A percentile compares a stretch with the other conserved stretches of the same genome.
Evolutionary conservation across 2,329 filamentous ascomycete species (phyloP).

Genomic region (Penicillium sp.): DNA sequence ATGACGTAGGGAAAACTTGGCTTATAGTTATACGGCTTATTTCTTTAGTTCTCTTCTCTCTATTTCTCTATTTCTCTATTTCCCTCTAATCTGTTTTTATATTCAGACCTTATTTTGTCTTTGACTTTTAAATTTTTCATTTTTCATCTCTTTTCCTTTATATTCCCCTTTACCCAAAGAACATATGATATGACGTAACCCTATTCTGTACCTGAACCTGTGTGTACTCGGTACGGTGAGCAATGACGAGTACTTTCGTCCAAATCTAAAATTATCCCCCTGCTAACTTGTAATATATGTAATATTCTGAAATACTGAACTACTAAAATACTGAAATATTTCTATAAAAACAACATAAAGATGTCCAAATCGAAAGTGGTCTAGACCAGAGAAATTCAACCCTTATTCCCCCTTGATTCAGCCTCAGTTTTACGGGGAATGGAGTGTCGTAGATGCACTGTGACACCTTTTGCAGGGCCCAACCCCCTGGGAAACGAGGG

Average conservation of each 20-base stretch:
- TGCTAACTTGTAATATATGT: not conserved
- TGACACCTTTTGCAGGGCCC: not conserved
- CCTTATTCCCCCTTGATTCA: not conserved
- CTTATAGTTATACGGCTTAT: too few species aligned
- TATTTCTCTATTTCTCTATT: not conserved
- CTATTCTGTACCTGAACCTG: not conserved
- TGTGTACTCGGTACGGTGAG: not conserved
- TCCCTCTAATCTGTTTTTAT: not conserved
- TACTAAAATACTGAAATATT: too few species aligned
- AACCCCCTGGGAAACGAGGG: slow-evolving; percentile 2
- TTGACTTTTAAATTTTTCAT: not conserved
- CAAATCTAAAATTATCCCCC: not conserved
- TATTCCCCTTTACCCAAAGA: not conserved
- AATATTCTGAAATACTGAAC: too few species aligned
- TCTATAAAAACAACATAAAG: too few species aligned
- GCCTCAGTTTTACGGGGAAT: not conserved
- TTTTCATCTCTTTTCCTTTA: too few species aligned
- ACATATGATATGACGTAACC: not conserved
- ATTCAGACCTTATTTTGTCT: not conserved
- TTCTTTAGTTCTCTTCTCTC: not conserved
- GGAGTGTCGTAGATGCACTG: not conserved
- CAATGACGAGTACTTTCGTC: not conserved
- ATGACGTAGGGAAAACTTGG: slow-evolving; percentile 31
- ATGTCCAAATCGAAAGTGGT: not conserved
- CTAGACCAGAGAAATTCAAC: slow-evolving; percentile 3